Percentiles rank a stretch among this genome's conserved stretches.
These are phyloP conservation scores for Solanum dulcamara DNA, from an alignment of 257 asterid species.

Conservation along the genomic window DNA sequence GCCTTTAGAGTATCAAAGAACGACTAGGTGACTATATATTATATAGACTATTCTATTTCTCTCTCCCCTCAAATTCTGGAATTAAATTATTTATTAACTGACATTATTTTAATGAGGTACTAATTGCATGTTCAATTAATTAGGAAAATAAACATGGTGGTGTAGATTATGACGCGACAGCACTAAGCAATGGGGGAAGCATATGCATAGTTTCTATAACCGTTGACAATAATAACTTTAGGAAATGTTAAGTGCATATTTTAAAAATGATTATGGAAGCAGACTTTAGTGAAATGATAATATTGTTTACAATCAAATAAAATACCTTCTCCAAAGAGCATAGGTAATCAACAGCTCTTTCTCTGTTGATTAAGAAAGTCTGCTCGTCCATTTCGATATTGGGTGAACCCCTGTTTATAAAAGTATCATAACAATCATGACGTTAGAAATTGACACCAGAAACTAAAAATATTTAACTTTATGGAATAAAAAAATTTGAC, in stretches of 20 bases:
- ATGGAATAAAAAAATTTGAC: too few relatives aligned
- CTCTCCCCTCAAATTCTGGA: background rate
- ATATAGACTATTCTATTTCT: background rate
- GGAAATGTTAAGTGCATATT: background rate
- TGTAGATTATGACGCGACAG: background rate
- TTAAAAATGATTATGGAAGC: background rate
- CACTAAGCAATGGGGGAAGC: background rate
- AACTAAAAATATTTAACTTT: background rate
- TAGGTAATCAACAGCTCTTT: slow-evolving; percentile 89
- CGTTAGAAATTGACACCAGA: background rate
- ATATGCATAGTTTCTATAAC: background rate
- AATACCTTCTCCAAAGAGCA: slow-evolving; percentile 85
- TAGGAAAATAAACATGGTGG: background rate
- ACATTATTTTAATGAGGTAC: background rate
- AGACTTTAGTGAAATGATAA: background rate
- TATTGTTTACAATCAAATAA: background rate
- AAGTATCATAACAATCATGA: background rate
- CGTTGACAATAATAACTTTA: background rate
- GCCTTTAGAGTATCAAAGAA: background rate
- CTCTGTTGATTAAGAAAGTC: slow-evolving; percentile 83
- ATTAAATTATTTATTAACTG: background rate
- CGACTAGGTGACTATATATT: background rate
- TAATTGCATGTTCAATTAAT: background rate
- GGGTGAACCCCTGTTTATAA: slow-evolving; percentile 61
- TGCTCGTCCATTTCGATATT: slow-evolving; percentile 97